Percentiles rank a stretch among this genome's conserved stretches.
Evolutionary conservation across 2,329 filamentous ascomycete genomes (phyloP).

Genomic region (Colletotrichum limetticola): DNA sequence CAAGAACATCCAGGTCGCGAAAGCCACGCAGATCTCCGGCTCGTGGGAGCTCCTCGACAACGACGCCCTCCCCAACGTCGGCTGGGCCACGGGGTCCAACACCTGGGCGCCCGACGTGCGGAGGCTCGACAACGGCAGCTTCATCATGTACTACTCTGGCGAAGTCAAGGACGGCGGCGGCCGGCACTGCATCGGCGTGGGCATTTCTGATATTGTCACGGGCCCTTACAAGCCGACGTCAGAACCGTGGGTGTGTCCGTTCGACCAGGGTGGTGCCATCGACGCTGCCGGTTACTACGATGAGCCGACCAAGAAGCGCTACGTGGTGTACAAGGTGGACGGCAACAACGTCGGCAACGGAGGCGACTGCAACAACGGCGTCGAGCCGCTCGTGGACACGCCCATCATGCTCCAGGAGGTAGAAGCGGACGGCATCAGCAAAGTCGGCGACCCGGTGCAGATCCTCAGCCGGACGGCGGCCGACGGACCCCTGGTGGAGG

Average conservation of each 20-base stretch:
- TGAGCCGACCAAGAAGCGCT: slow-evolving; percentile 59
- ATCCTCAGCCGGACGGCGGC: slow-evolving; percentile 56
- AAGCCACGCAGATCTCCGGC: slow-evolving; percentile 56
- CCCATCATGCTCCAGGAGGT: slow-evolving; percentile 68
- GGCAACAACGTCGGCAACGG: slow-evolving; percentile 63
- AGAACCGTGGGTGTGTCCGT: slow-evolving; percentile 62
- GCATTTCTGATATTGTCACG: slow-evolving; percentile 55
- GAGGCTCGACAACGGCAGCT: slow-evolving; percentile 58
- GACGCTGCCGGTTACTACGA: slow-evolving; percentile 71
- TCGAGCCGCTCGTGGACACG: slow-evolving; percentile 54
- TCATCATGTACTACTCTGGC: slow-evolving; percentile 70
- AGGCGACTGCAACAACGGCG: slow-evolving; percentile 58
- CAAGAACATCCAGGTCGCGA: slow-evolving; percentile 64
- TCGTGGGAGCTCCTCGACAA: slow-evolving; percentile 59
- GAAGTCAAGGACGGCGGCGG: slow-evolving; percentile 49
- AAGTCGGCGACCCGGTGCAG: slow-evolving; percentile 58
- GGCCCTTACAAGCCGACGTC: slow-evolving; percentile 64
- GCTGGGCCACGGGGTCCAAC: slow-evolving; percentile 64
- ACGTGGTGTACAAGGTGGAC: slow-evolving; percentile 74
- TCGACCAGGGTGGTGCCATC: slow-evolving; percentile 68
- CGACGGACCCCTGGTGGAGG: slow-evolving; percentile 70
- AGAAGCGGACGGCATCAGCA: slow-evolving; percentile 60
- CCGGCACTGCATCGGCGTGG: slow-evolving; percentile 69
- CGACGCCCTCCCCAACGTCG: slow-evolving; percentile 65
- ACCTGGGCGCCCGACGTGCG: slow-evolving; percentile 73